Evolutionary conservation across 1,139 yeast genomes (phyloP).

Genomic region (Taiozyma sp.): DNA sequence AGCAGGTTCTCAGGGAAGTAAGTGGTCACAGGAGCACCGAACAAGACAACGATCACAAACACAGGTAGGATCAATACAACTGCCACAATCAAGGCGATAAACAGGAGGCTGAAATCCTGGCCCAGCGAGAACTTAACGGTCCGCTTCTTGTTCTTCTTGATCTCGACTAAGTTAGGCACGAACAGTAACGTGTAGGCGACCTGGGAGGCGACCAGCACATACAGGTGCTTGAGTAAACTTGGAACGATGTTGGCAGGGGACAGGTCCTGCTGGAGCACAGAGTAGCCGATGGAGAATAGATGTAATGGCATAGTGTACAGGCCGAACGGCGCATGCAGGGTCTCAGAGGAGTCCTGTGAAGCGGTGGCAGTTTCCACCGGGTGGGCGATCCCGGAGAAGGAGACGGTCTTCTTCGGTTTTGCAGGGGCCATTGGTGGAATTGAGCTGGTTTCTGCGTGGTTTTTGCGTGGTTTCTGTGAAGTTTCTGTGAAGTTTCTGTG

Average conservation of each 20-base stretch:
- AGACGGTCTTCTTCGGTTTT: constrained; percentile 31
- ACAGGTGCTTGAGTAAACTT: constrained; percentile 5
- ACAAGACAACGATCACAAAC: constrained; percentile 35
- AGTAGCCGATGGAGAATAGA: constrained; percentile 34
- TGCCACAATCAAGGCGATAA: constrained; percentile 7
- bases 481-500: no score
- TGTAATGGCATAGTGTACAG: constrained; percentile 45
- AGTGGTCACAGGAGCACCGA: constrained; percentile 81
- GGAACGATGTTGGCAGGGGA: constrained; percentile 2
- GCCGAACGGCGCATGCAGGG: constrained; percentile 27
- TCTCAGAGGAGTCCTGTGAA: constrained; percentile 10
- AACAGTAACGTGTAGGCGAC: constrained; percentile 7
- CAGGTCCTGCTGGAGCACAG: constrained; percentile 10
- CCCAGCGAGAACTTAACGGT: constrained; percentile 6
- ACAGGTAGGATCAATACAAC: background rate
- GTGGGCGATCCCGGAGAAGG: constrained; percentile 29
- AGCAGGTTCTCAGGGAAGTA: constrained; percentile 55
- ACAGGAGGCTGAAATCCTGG: constrained; percentile 12
- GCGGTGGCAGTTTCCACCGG: background rate
- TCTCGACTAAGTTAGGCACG: constrained; percentile 3
- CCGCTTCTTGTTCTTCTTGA: constrained; percentile 9
- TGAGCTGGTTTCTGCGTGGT: no score
- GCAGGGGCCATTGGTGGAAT: constrained; percentile 2
- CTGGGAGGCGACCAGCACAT: constrained; percentile 9
- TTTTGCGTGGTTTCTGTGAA: no score